A percentile compares a stretch with the other conserved stretches of the same genome.
Evolutionary conservation across 1,139 yeast genomes (phyloP).

Genomic region (Meyerozyma carpophila): DNA sequence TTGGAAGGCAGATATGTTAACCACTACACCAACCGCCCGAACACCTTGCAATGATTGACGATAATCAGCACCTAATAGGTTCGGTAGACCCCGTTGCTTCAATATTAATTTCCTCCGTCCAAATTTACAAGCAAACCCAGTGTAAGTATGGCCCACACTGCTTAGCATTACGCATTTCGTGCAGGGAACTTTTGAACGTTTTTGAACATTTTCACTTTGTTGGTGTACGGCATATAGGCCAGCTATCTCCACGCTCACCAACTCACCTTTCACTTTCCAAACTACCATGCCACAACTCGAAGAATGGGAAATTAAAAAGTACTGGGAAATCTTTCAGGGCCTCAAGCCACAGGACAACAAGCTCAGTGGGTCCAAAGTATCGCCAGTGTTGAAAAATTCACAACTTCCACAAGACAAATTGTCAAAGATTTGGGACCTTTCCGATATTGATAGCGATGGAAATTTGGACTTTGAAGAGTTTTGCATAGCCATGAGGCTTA

Average conservation of each 20-base stretch:
- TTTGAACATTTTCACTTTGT: too few relatives aligned
- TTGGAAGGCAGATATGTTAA: slow-evolving; percentile 65
- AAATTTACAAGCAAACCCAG: too few relatives aligned
- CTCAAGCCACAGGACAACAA: slow-evolving; percentile 74
- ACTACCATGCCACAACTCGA: slow-evolving; percentile 58
- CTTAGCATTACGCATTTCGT: too few relatives aligned
- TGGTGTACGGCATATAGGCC: too few relatives aligned
- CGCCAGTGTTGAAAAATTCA: slow-evolving; percentile 84
- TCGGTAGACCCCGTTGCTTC: too few relatives aligned
- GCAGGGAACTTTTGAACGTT: too few relatives aligned
- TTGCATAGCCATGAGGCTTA: slow-evolving; percentile 93
- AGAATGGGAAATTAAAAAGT: slow-evolving; percentile 92
- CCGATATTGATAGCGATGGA: slow-evolving; percentile 93
- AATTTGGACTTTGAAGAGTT: slow-evolving; percentile 92
- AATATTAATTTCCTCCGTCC: too few relatives aligned
- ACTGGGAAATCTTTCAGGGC: slow-evolving; percentile 95
- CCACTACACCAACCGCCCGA: slow-evolving; percentile 51
- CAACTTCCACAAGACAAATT: slow-evolving; percentile 72
- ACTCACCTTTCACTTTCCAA: background rate
- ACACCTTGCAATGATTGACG: background rate
- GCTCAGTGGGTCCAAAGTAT: slow-evolving; percentile 78
- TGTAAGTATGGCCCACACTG: too few relatives aligned
- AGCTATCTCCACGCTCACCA: background rate
- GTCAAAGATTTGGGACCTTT: slow-evolving; percentile 82
- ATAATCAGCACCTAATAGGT: too few relatives aligned